Conservation (phyloP, 2,329 filamentous ascomycete species). For the Lachnellula hyalina region DNA sequence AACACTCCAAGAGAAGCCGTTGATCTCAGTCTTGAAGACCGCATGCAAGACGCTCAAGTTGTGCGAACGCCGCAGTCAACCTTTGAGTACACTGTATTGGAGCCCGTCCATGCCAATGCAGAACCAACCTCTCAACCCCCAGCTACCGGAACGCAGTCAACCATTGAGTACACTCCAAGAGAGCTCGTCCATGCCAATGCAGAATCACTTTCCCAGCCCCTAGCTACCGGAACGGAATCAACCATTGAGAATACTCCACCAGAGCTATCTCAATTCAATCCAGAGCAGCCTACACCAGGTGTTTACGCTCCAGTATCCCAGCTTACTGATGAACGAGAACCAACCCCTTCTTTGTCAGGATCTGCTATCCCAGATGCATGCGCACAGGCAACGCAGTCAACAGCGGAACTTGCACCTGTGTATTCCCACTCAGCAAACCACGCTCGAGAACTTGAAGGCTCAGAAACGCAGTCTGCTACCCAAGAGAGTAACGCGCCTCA, state of each 20-base stretch:
- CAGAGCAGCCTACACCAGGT: not conserved
- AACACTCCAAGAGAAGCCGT: not conserved
- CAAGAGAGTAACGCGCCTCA: not conserved
- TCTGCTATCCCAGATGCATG: too few species aligned
- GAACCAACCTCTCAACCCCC: too few species aligned
- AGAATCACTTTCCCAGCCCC: too few species aligned
- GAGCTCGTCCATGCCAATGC: too few species aligned
- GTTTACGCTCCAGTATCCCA: not conserved
- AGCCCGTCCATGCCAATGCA: too few species aligned
- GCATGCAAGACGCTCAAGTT: too few species aligned
- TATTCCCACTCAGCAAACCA: too few species aligned
- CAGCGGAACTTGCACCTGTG: too few species aligned
- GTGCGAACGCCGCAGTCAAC: not conserved
- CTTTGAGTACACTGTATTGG: not conserved
- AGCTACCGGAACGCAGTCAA: not conserved
- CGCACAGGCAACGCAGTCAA: too few species aligned
- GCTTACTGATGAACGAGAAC: not conserved
- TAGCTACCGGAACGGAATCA: too few species aligned
- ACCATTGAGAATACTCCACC: not conserved
- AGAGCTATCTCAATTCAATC: not conserved
- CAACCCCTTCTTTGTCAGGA: too few species aligned
- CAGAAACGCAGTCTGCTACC: not conserved
- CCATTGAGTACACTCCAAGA: not conserved
- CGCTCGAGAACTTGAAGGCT: not conserved
- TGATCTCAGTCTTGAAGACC: not conserved